A percentile compares a stretch with the other conserved stretches of the same genome.
These are phyloP conservation scores for Penicillium nucicola DNA, from an alignment of 495 filamentous ascomycete species.

Conservation along the genomic window DNA sequence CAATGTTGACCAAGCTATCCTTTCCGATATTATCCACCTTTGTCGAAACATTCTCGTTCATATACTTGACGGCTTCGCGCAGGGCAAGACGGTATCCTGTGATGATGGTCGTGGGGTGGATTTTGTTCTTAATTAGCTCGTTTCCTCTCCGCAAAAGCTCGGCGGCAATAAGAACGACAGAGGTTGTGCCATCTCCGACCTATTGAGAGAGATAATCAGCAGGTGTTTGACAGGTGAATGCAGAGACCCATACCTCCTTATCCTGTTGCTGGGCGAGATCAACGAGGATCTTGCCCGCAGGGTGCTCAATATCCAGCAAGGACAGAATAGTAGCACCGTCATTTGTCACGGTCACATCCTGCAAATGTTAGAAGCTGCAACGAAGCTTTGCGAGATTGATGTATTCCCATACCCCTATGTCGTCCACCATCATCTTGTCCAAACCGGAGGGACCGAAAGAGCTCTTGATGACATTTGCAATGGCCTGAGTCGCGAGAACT, in stretches of 20 bases:
- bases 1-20: constrained; percentile 89
- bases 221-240: not conserved
- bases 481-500: constrained; percentile 95
- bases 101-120: constrained; percentile 99
- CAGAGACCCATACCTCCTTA: constrained; percentile 64
- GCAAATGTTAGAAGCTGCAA: constrained; percentile 25
- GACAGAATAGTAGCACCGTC: constrained; percentile 96
- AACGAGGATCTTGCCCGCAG: constrained; percentile 96
- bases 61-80: constrained; percentile 95
- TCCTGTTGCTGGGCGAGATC: constrained; percentile 98
- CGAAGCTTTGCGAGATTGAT: constrained; percentile 28
- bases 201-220: constrained; percentile 23
- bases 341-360: constrained; percentile 99
- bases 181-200: constrained; percentile 97
- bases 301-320: constrained; percentile 94
- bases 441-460: constrained; percentile 96
- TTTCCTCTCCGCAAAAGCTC: constrained; percentile 93
- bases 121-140: constrained; percentile 98
- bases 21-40: constrained; percentile 89
- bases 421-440: constrained; percentile 99
- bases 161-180: constrained; percentile 93
- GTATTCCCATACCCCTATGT: constrained; percentile 74
- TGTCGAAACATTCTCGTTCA: constrained; percentile 95
- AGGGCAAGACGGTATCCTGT: constrained; percentile 95
- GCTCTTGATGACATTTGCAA: constrained; percentile 97